These are phyloP conservation scores for Glebionis coronaria DNA, from an alignment of 129 eudicot genomes.

Conservation along the genomic window DNA sequence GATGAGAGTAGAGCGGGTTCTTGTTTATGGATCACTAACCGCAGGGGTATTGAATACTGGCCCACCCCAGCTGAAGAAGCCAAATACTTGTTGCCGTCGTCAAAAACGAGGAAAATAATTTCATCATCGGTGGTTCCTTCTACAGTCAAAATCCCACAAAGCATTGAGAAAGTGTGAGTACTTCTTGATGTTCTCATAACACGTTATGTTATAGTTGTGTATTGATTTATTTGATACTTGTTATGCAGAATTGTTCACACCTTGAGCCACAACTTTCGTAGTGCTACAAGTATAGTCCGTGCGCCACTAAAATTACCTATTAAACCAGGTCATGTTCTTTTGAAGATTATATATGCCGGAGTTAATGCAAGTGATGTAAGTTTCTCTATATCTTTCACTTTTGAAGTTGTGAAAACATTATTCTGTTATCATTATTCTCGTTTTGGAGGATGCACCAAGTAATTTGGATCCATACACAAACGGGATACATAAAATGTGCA, in stretches of 20 bases:
- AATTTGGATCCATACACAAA: no score
- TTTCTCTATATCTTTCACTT: constrained; percentile 5
- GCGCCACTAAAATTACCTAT: constrained; percentile 65
- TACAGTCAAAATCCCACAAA: constrained; percentile 61
- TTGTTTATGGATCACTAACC: constrained; percentile 85
- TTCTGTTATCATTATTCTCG: no score
- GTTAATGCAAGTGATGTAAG: constrained; percentile 99
- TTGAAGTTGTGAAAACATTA: background rate
- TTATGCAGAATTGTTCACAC: constrained; percentile 76
- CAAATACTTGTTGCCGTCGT: constrained; percentile 55
- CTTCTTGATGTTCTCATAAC: constrained; percentile 2
- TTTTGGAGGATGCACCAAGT: no score
- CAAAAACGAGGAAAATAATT: constrained; percentile 37
- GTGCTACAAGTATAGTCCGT: constrained; percentile 65
- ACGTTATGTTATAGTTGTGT: constrained; percentile 2
- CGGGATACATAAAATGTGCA: no score
- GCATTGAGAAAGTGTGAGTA: constrained; percentile 74
- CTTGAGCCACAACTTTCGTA: constrained; percentile 76
- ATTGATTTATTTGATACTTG: constrained; percentile 15
- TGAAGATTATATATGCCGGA: constrained; percentile 90
- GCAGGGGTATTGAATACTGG: constrained; percentile 91
- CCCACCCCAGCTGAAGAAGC: constrained; percentile 91
- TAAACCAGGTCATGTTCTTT: constrained; percentile 68
- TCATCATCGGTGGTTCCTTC: constrained; percentile 27
- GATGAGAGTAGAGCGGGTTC: constrained; percentile 88